Evolutionary conservation across 208 protist species (phyloP), one percentile per base, ranked within the genome.

Genomic region (Acanthamoeba culbertsoni): DNA sequence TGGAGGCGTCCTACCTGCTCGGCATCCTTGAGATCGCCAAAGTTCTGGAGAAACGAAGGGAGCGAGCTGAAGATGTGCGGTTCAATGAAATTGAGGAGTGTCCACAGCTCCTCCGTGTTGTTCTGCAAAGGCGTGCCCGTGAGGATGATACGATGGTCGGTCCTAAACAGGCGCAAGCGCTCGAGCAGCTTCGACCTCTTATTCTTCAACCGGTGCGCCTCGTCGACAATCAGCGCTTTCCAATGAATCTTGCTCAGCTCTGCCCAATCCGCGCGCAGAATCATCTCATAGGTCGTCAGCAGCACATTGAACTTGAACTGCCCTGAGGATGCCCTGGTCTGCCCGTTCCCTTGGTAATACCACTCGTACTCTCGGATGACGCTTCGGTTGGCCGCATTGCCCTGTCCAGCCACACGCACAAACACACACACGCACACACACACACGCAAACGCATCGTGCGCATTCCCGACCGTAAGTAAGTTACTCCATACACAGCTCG

Each of bases 251-350:
- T n/a, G n/a, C n/a, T n/a, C n/a, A n/a, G n/a, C n/a, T n/a, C n/a
- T n/a, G n/a, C n/a, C n/a, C n/a, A n/a, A n/a, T n/a, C n/a, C n/a
- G n/a, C n/a, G n/a, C n/a, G n/a, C 20, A 97, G 94, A 0, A 99
- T 94, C 62, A 98, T 96, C 20, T 99, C 98, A 59, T 99, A 99
- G 0, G 98, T 99, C 1, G 99, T 99, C 8, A 99, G 96, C 46
- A 99, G 93, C 12, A 99, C 98, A 63, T 98, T 96, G 92, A 99
- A 98, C 90, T 98, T 98, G 75, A 51, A 51, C 33, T 20, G 23
- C 48, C 84, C 12, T 92, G 62, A 46, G 46, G 28, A 8, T 28
- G 65, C 6, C 26, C 23, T 0, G 57, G 57, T 23, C 0, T 10
- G n/a, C 57, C 35, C 48, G 8, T 55, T 92, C n/a, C 94, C 45